Evolutionary conservation across 2,329 filamentous ascomycete genomes (phyloP), one percentile per base, ranked within the genome.

Genomic region (Aspergillus piperis): DNA sequence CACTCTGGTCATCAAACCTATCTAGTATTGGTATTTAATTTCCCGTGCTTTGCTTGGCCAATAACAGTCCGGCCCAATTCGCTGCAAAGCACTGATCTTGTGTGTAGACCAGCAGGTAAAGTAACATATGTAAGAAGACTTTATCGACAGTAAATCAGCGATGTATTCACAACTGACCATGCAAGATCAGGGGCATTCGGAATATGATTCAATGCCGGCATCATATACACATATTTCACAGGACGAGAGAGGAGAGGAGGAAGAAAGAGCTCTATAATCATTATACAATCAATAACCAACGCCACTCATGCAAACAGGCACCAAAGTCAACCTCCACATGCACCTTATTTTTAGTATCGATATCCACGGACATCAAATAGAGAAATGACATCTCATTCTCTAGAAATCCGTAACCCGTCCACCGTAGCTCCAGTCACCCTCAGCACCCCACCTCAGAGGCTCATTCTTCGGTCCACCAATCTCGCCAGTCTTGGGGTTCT

Each of bases 381-480:
- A 32, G 25, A 13, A 36, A 5, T 5, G 5, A 5, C 10, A 36
- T 36, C 32, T 10, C 27, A 4, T 8, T 30, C 11, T 56, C 80
- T 71, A 86, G 62, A 99, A 99, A 78, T 99, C 95, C 23, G 94
- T 98, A 57, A 96, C 93, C 64, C 94, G 83, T 50, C 95, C 95
- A 76, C 97, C 97, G 77, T 91, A 99, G 75, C 92, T 97, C 90
- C 93, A 99, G 74, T 90, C 88, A 1, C 91, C 88, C 0, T 70
- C 74, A 17, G 83, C 81, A 0, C 92, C 92, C 94, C 94, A 97
- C 69, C 93, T 81, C 73, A 98, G 73, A 54, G 95, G 95, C 78
- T 99, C 94, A 73, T 96, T 98, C 87, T 98, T 99, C 5, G 95
- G 95, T 1, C 95, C 95, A 5, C 95, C 95, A 10, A 97, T 87